Percentiles rank a stretch among this genome's conserved stretches.
Conservation (phyloP, 2,329 filamentous ascomycete genomes). For the Fusarium anthophilum region DNA sequence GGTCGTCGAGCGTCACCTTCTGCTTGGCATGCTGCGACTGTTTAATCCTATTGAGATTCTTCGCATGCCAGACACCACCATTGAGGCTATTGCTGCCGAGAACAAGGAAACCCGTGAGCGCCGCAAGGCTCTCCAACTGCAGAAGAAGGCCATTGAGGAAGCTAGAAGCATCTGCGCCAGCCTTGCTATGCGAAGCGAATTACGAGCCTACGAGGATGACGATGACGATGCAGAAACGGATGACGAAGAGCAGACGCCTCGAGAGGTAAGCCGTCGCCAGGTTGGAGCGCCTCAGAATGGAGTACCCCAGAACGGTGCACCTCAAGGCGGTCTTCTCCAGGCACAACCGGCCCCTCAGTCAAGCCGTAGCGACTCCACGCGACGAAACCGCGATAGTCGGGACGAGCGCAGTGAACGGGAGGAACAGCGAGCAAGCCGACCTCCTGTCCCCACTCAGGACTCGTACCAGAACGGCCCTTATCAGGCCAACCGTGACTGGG, state of each 20-base stretch:
- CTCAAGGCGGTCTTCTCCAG: constrained; percentile 29
- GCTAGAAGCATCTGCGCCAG: constrained; percentile 59
- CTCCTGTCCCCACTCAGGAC: constrained; percentile 35
- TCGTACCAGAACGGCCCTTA: constrained; percentile 32
- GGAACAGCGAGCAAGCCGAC: constrained; percentile 33
- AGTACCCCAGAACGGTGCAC: constrained; percentile 18
- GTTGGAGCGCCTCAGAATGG: constrained; percentile 28
- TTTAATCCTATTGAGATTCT: constrained; percentile 64
- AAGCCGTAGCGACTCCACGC: constrained; percentile 32
- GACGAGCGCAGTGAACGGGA: constrained; percentile 34
- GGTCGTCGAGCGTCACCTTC: constrained; percentile 60
- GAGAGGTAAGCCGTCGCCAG: constrained; percentile 27
- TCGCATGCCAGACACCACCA: constrained; percentile 54
- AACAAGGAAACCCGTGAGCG: constrained; percentile 63
- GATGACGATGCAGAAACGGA: constrained; percentile 46
- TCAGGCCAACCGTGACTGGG: constrained; percentile 43
- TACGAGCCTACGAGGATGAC: constrained; percentile 53
- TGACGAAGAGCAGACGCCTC: constrained; percentile 41
- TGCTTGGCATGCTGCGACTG: constrained; percentile 61
- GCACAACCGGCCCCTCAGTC: constrained; percentile 20
- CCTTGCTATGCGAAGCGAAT: constrained; percentile 62
- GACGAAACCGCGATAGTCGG: constrained; percentile 38
- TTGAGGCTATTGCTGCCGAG: constrained; percentile 62
- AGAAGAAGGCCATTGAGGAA: constrained; percentile 62
- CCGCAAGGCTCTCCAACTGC: constrained; percentile 57